phyloP scores from a whole-genome alignment of 495 filamentous ascomycete species.

The Penicilliopsis zonata region DNA sequence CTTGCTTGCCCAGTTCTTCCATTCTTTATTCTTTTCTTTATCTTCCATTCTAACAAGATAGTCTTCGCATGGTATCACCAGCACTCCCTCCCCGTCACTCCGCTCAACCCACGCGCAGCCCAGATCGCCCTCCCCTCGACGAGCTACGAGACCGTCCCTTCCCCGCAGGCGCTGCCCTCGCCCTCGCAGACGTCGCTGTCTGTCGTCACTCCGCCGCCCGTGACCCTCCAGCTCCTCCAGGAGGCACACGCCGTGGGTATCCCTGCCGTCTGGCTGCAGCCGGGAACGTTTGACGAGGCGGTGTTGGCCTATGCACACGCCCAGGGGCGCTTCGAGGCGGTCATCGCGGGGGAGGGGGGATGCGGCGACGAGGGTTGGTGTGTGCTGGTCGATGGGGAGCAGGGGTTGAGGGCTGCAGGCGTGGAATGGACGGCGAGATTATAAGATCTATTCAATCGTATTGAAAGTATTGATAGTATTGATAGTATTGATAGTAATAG shows the following conservation, averaged over 20 bases:
- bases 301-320: slow-evolving; percentile 61
- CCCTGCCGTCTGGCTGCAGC: slow-evolving; percentile 81
- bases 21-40: not conserved
- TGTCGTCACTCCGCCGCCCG: slow-evolving; percentile 77
- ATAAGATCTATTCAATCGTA: slow-evolving; percentile 8
- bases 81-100: slow-evolving; percentile 63
- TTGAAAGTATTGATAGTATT: slow-evolving; percentile 1
- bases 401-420: slow-evolving; percentile 49
- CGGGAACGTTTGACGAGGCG: slow-evolving; percentile 69
- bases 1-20: not conserved
- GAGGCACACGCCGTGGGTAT: slow-evolving; percentile 74
- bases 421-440: slow-evolving; percentile 33
- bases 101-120: slow-evolving; percentile 64
- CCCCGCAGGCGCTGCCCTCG: slow-evolving; percentile 46
- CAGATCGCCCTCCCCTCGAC: slow-evolving; percentile 43
- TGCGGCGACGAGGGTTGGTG: slow-evolving; percentile 72
- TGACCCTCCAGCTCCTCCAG: slow-evolving; percentile 53
- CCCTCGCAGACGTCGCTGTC: slow-evolving; percentile 63
- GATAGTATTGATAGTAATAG: no score
- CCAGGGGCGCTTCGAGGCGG: slow-evolving; percentile 49
- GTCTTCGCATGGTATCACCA: slow-evolving; percentile 83
- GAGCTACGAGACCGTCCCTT: slow-evolving; percentile 51
- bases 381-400: slow-evolving; percentile 81
- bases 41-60: slow-evolving; percentile 17
- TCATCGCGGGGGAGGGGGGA: slow-evolving; percentile 59